A percentile compares a stretch with the other conserved stretches of the same genome.
Conservation (phyloP, 192 early-diverging fungal species). For the Coemansia sp. region DNA sequence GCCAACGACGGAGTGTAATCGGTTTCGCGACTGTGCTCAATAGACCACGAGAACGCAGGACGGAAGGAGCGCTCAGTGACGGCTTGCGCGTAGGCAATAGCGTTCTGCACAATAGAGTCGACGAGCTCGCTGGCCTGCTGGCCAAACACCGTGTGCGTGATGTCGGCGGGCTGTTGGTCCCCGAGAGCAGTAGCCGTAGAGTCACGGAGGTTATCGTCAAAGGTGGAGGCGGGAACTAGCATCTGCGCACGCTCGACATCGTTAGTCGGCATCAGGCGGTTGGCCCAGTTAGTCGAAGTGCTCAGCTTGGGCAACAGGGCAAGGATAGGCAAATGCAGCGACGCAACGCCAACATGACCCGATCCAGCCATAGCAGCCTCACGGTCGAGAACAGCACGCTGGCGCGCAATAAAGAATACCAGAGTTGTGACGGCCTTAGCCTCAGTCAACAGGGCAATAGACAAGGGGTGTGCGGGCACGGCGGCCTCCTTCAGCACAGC, state of each 20-base stretch:
- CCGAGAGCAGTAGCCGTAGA: constrained; percentile 3
- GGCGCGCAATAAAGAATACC: constrained; percentile 46
- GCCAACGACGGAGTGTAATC: constrained; percentile 56
- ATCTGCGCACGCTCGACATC: constrained; percentile 54
- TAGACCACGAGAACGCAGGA: constrained; percentile 50
- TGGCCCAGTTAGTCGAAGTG: constrained; percentile 34
- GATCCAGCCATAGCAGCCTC: constrained; percentile 42
- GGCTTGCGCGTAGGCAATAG: constrained; percentile 46
- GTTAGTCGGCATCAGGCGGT: constrained; percentile 32
- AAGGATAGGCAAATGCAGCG: constrained; percentile 47
- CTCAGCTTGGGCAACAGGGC: constrained; percentile 50
- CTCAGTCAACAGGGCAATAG: constrained; percentile 41
- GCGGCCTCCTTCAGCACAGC: constrained; percentile 42
- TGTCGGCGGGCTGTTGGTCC: constrained; percentile 14
- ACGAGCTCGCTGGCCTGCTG: constrained; percentile 53
- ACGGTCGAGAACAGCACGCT: constrained; percentile 52
- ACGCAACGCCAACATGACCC: constrained; percentile 46
- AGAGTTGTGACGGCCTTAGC: constrained; percentile 41
- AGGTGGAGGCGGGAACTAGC: constrained; percentile 25
- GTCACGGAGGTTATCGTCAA: constrained; percentile 21
- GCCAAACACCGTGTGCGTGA: constrained; percentile 39
- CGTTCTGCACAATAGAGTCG: constrained; percentile 42
- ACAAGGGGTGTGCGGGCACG: constrained; percentile 26
- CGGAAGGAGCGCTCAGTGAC: constrained; percentile 47
- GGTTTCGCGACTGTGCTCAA: constrained; percentile 54